These are phyloP conservation scores for Fonsecaea nubica DNA, from an alignment of 2,329 filamentous ascomycete species.

Conservation along the genomic window DNA sequence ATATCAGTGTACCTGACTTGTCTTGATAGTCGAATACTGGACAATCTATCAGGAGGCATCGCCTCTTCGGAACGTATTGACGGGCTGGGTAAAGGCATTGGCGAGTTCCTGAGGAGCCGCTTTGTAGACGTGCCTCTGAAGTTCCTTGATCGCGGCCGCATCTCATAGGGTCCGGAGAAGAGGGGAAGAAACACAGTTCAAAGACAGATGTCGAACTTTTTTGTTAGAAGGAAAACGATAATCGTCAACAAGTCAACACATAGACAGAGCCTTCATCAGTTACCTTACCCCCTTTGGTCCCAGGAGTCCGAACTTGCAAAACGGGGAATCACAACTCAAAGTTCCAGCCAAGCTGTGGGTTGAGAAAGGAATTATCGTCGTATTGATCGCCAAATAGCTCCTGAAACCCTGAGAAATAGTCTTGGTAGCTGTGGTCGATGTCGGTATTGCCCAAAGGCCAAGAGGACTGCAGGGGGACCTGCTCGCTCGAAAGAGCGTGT, in stretches of 20 bases:
- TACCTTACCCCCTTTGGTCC: not conserved
- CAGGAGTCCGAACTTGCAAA: not conserved
- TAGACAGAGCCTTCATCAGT: not conserved
- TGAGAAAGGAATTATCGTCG: constrained; percentile 28
- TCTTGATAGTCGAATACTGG: constrained; percentile 23
- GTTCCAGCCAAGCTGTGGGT: constrained; percentile 24
- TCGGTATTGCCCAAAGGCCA: not conserved
- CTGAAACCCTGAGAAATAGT: constrained; percentile 5
- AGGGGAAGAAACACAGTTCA: not conserved
- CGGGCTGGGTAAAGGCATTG: constrained; percentile 30
- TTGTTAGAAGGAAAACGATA: not conserved
- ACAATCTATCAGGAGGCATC: constrained; percentile 24
- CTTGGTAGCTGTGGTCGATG: constrained; percentile 10
- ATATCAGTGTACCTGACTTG: not conserved
- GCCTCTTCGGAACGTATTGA: constrained; percentile 24
- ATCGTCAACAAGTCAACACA: not conserved
- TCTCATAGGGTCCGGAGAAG: constrained; percentile 8
- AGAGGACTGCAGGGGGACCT: constrained; percentile 6
- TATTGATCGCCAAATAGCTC: constrained; percentile 4
- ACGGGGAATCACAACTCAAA: constrained; percentile 12
- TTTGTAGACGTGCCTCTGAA: constrained; percentile 22
- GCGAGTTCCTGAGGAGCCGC: constrained; percentile 24
- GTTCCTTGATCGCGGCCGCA: constrained; percentile 22
- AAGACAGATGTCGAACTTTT: not conserved
- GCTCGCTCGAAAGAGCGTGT: not conserved